Evolutionary conservation across 2,329 filamentous ascomycete genomes (phyloP), one percentile per base, ranked within the genome.

Genomic region (Diaporthe sp.): DNA sequence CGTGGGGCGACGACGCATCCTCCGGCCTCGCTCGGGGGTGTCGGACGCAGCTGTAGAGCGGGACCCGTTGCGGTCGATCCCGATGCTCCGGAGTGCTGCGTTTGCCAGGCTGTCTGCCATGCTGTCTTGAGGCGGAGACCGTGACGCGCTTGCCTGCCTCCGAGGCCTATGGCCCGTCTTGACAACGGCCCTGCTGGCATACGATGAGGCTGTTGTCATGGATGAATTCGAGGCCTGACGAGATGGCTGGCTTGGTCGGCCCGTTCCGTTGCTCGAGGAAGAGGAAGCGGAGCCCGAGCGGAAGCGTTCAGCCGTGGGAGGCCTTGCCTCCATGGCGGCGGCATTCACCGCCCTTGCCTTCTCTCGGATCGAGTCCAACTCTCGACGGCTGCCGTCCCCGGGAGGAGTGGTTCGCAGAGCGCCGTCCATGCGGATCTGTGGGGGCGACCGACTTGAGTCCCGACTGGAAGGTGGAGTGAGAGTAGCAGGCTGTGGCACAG

Each of bases 291-390:
- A 76, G 31, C 70, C 75, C 10, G 75, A 76, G 17, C 75, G 68
- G 13, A 74, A 71, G 20, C 75, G 73, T 17, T 76, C 75, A 51
- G 75, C 67, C 4, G 75, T 72, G 10, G 68, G 42, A 5, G 73
- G 68, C 15, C 61, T 72, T 17, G 20, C 31, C 31, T 70, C 73
- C 22, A 71, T 70, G 6, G 70, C 70, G 12, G 53, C 47, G 10
- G 75, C 75, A 44, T 71, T 65, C 6, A 73, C 75, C 12, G 42
- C 47, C n/a, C 58, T 73, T 28, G 75, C 75, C 25, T 74, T 72
- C 70, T 76, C 75, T 8, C 75, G 73, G 57, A 76, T 72, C 15
- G 70, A 73, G n/a, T 76, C 75, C 60, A 76, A 65, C 61, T 76
- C 75, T n/a, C 75, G 70, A 4, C 75, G 65, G 73, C 70, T 76